phyloP scores from a whole-genome alignment of 2,329 filamentous ascomycete species.

The Penicillium vulpinum region DNA sequence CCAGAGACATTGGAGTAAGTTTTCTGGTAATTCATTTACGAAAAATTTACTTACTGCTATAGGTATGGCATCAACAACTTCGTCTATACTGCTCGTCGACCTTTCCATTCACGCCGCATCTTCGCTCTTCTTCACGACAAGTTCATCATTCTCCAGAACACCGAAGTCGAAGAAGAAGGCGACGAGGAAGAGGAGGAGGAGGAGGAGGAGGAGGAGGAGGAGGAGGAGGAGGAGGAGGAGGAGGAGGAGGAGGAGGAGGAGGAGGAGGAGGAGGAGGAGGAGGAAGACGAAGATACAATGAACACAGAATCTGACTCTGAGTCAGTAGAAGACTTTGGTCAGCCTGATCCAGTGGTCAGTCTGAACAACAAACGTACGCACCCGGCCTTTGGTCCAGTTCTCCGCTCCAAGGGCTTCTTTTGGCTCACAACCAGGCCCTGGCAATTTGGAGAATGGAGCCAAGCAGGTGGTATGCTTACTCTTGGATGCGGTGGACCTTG shows the following conservation, averaged over 20 bases:
- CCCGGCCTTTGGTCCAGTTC: constrained; percentile 39
- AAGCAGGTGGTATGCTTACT: constrained; percentile 48
- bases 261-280: constrained; percentile 27
- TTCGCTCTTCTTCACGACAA: constrained; percentile 47
- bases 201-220: no score
- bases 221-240: constrained; percentile 26
- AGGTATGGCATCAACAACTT: constrained; percentile 70
- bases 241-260: constrained; percentile 26
- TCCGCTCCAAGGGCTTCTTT: constrained; percentile 49
- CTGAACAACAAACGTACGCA: constrained; percentile 42
- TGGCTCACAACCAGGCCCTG: constrained; percentile 46
- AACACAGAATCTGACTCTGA: constrained; percentile 30
- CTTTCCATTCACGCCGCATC: constrained; percentile 47
- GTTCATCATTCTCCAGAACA: constrained; percentile 46
- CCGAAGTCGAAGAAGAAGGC: constrained; percentile 29
- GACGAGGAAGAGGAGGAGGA: neutral
- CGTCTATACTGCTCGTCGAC: constrained; percentile 63
- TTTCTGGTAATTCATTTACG: neutral
- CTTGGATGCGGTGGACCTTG: constrained; percentile 47
- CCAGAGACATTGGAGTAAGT: constrained; percentile 68
- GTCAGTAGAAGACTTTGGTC: constrained; percentile 32
- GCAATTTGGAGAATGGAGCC: constrained; percentile 48
- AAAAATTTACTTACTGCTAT: neutral
- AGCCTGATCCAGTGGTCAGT: constrained; percentile 35
- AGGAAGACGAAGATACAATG: constrained; percentile 28